phyloP scores from a whole-genome alignment of 2,329 filamentous ascomycete genomes.

The Xylariales sp. region DNA sequence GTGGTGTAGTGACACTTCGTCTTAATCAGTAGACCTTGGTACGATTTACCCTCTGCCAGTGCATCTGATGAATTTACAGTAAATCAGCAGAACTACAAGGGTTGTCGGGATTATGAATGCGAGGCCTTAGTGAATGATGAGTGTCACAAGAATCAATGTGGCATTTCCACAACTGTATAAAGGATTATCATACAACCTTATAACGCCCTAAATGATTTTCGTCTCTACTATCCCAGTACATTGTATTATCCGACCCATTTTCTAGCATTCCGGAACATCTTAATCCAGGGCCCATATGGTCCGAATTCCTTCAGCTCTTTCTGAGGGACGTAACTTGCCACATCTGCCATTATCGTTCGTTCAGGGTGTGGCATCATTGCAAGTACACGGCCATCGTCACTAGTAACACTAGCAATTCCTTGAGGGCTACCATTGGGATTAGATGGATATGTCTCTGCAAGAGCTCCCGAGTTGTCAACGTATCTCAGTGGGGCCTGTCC shows the following conservation, averaged over 20 bases:
- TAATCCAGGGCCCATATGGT: constrained; percentile 84
- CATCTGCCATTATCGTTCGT: constrained; percentile 83
- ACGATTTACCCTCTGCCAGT: background rate
- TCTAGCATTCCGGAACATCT: constrained; percentile 88
- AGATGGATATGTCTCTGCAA: constrained; percentile 85
- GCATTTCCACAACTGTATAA: constrained; percentile 9
- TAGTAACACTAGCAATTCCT: constrained; percentile 79
- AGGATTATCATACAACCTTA: constrained; percentile 14
- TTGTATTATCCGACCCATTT: constrained; percentile 79
- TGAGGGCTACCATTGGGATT: constrained; percentile 89
- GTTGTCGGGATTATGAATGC: background rate
- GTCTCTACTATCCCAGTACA: constrained; percentile 2
- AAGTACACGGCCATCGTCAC: constrained; percentile 77
- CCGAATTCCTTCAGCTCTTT: constrained; percentile 74
- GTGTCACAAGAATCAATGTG: background rate
- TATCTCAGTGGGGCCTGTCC: constrained; percentile 84
- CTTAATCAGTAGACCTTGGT: constrained; percentile 1
- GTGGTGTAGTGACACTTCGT: background rate
- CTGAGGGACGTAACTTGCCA: constrained; percentile 77
- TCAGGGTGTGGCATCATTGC: constrained; percentile 96
- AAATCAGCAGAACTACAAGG: background rate
- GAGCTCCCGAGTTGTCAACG: constrained; percentile 81
- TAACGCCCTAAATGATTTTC: constrained; percentile 29
- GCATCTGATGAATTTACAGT: background rate
- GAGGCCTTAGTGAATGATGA: constrained; percentile 3